Evolutionary conservation across 2,329 filamentous ascomycete species (phyloP), one percentile per base, ranked within the genome.

Genomic region (Volutella citrinella): DNA sequence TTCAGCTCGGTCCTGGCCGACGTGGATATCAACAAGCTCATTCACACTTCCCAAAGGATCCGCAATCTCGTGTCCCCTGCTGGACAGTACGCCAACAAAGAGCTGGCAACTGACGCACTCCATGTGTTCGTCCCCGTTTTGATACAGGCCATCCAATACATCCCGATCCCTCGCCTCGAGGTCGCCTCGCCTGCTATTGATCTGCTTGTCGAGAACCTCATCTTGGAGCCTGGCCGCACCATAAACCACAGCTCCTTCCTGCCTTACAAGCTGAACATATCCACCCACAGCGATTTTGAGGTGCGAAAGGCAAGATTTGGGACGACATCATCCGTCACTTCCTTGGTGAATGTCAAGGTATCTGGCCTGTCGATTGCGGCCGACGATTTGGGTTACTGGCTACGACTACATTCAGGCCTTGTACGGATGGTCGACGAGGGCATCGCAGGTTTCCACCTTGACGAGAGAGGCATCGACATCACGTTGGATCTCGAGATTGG

Each of bases 151-250:
- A 72, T 97, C 19, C 89, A 96, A 57, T 89, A 88, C 61, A 68
- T 97, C 5, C 91, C 91, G 0, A 93, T 97, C 32, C 90, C 90
- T 1, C 82, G 91, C 5, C 63, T 96, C n/a, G 91, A 96, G 59
- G 70, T 96, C 6, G 84, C 87, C 1, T 84, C 83, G 5, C 90
- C 89, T 0, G 80, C 86, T 20, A 72, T 95, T 34, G 90, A 96
- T 50, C 74, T 97, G 6, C 68, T 97, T 2, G 67, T 97, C 4
- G 91, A 97, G 56, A 96, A 95, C 45, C 70, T 97, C 19, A 84
- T 97, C 40, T 72, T 97, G 19, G 87, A 96, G 55, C 91, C 91
- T 0, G 91, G 91, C 7, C 73, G 73, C 37, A 94, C 88, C 0
- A 73, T 95, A 51, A 91, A 95, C 57, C 69, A 83, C 42, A 87